These are phyloP conservation scores for Hyphopichia buzzinii DNA, from an alignment of 1,139 yeast species.

Conservation along the genomic window DNA sequence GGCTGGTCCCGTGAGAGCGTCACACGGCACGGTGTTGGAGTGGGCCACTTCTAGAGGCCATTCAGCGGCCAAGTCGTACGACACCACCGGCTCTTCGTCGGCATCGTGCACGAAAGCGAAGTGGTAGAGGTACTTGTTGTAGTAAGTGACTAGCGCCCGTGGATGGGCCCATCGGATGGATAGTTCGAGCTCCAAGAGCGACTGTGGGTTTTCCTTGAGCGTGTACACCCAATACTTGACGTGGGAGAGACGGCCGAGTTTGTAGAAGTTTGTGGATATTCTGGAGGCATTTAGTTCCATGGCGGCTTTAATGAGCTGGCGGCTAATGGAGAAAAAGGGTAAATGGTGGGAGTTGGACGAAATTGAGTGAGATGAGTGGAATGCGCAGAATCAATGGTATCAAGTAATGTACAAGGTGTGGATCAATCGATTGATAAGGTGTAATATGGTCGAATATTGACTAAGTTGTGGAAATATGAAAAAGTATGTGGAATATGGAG, in stretches of 20 bases:
- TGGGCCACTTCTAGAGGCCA: conserved; percentile 12
- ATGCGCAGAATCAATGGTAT: too few species aligned
- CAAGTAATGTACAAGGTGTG: too few species aligned
- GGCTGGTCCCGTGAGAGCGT: conserved; percentile 6
- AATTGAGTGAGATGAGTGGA: too few species aligned
- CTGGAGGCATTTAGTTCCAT: conserved; percentile 18
- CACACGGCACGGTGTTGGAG: neutral
- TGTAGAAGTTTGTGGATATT: conserved; percentile 39
- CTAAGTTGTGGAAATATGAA: too few species aligned
- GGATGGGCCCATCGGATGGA: conserved; percentile 51
- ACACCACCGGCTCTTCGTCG: conserved; percentile 18
- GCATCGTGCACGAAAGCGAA: conserved; percentile 44
- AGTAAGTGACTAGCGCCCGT: conserved; percentile 52
- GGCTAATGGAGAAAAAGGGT: too few species aligned
- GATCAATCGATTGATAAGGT: too few species aligned
- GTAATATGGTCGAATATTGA: too few species aligned
- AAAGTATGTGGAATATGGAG: too few species aligned
- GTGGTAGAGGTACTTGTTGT: conserved; percentile 63
- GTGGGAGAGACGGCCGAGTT: conserved; percentile 36
- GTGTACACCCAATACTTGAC: conserved; percentile 34
- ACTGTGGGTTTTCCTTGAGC: conserved; percentile 24
- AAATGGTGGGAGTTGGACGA: too few species aligned
- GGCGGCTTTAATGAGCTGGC: too few species aligned
- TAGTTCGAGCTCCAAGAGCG: conserved; percentile 59
- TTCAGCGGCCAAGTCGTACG: conserved; percentile 9